A percentile compares a stretch with the other conserved stretches of the same genome.
These are phyloP conservation scores for Alternaria solani DNA, from an alignment of 2,329 filamentous ascomycete genomes.

Conservation along the genomic window DNA sequence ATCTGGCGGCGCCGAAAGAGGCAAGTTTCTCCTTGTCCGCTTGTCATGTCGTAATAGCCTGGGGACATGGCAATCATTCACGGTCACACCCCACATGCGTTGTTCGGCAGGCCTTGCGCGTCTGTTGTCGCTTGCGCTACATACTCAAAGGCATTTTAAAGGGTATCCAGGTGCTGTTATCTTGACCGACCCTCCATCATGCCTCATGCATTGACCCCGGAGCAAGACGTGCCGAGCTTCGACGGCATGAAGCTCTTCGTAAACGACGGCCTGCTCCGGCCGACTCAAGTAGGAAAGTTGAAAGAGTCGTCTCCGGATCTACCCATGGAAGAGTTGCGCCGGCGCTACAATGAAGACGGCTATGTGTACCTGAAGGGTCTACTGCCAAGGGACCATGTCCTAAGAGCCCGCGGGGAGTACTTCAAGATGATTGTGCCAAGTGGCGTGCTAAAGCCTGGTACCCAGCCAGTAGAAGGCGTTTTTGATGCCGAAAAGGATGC, in stretches of 20 bases:
- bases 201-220: slow-evolving; percentile 45
- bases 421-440: slow-evolving; percentile 64
- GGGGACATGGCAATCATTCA: not conserved
- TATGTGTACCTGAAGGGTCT: slow-evolving; percentile 66
- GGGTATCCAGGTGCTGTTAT: not conserved
- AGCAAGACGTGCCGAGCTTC: slow-evolving; percentile 33
- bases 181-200: slow-evolving; percentile 24
- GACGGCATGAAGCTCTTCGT: slow-evolving; percentile 50
- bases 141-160: not conserved
- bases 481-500: slow-evolving; percentile 58
- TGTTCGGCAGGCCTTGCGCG: not conserved
- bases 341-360: slow-evolving; percentile 59
- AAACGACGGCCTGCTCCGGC: slow-evolving; percentile 58
- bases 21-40: slow-evolving; percentile 22
- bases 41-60: not conserved
- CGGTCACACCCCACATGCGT: not conserved
- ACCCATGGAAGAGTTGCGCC: slow-evolving; percentile 59
- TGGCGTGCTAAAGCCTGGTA: slow-evolving; percentile 59
- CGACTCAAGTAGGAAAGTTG: slow-evolving; percentile 55
- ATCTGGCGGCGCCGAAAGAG: slow-evolving; percentile 14
- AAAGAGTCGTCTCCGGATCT: slow-evolving; percentile 52
- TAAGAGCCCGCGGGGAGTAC: slow-evolving; percentile 61
- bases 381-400: slow-evolving; percentile 62
- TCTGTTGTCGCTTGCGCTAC: not conserved
- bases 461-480: slow-evolving; percentile 61